These are phyloP conservation scores for Podosphaera fusca DNA, from an alignment of 2,329 filamentous ascomycete species.

Conservation along the genomic window DNA sequence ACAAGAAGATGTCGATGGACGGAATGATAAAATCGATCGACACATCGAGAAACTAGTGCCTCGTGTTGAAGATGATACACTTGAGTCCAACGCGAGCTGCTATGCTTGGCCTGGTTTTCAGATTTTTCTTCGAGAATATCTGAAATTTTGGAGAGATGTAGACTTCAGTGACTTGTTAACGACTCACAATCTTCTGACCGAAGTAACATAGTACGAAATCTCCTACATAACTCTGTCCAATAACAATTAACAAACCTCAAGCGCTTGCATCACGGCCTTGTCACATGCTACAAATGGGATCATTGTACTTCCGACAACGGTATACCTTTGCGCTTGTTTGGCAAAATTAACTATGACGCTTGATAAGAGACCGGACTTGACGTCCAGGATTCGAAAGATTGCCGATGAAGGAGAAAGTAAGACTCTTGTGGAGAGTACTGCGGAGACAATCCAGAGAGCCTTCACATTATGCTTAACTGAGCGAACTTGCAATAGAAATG, in stretches of 20 bases:
- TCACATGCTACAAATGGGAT: constrained; percentile 57
- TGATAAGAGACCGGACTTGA: constrained; percentile 58
- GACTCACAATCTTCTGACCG: constrained; percentile 52
- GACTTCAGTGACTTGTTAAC: constrained; percentile 51
- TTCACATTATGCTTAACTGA: constrained; percentile 81
- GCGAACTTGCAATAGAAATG: constrained; percentile 37
- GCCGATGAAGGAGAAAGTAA: constrained; percentile 43
- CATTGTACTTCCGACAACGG: constrained; percentile 61
- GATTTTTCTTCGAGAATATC: constrained; percentile 59
- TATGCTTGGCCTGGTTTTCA: constrained; percentile 56
- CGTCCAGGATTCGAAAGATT: constrained; percentile 24
- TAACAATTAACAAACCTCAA: constrained; percentile 16
- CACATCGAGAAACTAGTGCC: constrained; percentile 42
- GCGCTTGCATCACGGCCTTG: constrained; percentile 64
- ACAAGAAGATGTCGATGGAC: constrained; percentile 12
- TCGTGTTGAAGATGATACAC: constrained; percentile 36
- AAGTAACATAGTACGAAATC: constrained; percentile 44
- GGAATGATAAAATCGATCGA: constrained; percentile 23
- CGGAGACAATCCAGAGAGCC: constrained; percentile 72
- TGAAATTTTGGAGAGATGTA: constrained; percentile 61
- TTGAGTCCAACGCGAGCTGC: constrained; percentile 26
- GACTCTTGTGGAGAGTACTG: constrained; percentile 64
- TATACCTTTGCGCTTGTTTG: constrained; percentile 59
- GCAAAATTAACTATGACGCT: constrained; percentile 66
- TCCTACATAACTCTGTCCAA: not conserved